Conservation (phyloP, 2,329 filamentous ascomycete genomes). For the Hypoxylon sp. region DNA sequence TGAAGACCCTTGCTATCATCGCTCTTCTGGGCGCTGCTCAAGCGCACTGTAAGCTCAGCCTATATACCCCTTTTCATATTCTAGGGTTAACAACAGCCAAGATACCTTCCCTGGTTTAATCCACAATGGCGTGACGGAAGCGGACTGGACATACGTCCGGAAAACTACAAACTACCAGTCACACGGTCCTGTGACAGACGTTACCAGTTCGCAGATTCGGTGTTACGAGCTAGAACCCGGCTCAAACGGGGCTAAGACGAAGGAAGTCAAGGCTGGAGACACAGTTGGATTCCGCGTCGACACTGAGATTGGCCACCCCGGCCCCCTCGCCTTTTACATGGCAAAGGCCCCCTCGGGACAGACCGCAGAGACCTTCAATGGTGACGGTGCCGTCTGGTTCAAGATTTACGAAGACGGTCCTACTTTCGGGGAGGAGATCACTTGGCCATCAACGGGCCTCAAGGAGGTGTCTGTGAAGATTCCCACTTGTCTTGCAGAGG, state of each 20-base stretch:
- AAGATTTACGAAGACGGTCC: conserved; percentile 53
- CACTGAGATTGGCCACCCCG: conserved; percentile 51
- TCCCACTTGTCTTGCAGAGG: conserved; percentile 52
- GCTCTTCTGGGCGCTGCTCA: conserved; percentile 46
- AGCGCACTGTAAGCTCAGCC: conserved; percentile 48
- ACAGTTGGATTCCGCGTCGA: conserved; percentile 56
- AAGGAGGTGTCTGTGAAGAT: conserved; percentile 50
- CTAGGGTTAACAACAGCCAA: conserved; percentile 38
- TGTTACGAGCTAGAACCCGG: conserved; percentile 55
- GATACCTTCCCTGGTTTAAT: conserved; percentile 52
- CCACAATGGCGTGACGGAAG: conserved; percentile 47
- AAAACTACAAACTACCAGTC: conserved; percentile 58
- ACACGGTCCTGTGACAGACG: conserved; percentile 55
- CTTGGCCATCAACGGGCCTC: conserved; percentile 43
- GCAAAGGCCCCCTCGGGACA: conserved; percentile 49
- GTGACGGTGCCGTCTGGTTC: conserved; percentile 52
- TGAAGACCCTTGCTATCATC: conserved; percentile 46
- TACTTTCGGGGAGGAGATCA: conserved; percentile 43
- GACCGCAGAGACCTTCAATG: conserved; percentile 49
- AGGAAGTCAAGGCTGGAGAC: conserved; percentile 55
- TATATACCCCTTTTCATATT: neutral
- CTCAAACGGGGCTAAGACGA: conserved; percentile 52
- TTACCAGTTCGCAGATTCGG: conserved; percentile 54
- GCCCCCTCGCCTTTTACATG: conserved; percentile 53
- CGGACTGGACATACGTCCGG: conserved; percentile 55